Percentiles rank a stretch among this genome's conserved stretches.
Conservation (phyloP, 2,329 filamentous ascomycete species). For the Lachnellula cervina region DNA sequence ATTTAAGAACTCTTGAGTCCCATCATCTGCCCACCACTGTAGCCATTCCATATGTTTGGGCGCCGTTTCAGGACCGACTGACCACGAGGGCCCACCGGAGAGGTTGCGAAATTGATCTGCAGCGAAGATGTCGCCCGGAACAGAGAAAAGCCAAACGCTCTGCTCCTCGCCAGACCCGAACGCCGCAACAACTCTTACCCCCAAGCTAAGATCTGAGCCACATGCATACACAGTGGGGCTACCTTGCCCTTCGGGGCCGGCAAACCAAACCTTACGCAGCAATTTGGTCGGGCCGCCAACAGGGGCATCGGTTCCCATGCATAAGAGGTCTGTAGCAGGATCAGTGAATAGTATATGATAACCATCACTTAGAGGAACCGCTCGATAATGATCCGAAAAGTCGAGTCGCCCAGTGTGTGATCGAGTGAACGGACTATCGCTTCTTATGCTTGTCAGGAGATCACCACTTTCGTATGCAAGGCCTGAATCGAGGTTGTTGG, state of each 20-base stretch:
- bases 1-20: constrained; percentile 32
- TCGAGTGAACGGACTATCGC: constrained; percentile 9
- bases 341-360: constrained; percentile 62
- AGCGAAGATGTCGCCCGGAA: constrained; percentile 53
- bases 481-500: constrained; percentile 8
- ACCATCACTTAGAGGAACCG: constrained; percentile 61
- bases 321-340: constrained; percentile 50
- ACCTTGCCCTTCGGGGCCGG: constrained; percentile 26
- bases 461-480: constrained; percentile 8
- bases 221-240: constrained; percentile 50
- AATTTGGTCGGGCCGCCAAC: constrained; percentile 51
- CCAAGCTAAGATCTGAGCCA: constrained; percentile 51
- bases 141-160: constrained; percentile 53
- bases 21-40: constrained; percentile 38
- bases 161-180: constrained; percentile 42
- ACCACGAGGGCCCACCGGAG: constrained; percentile 7
- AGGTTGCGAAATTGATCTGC: constrained; percentile 25
- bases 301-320: constrained; percentile 57
- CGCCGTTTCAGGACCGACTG: constrained; percentile 3
- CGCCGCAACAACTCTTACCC: constrained; percentile 53
- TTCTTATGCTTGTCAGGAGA: constrained; percentile 14
- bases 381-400: constrained; percentile 54
- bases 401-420: constrained; percentile 19
- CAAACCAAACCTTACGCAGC: constrained; percentile 53
- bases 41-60: constrained; percentile 26